phyloP scores from a whole-genome alignment of 1,139 yeast species.

The Hyphopichia wangnamkhiaoensis region DNA sequence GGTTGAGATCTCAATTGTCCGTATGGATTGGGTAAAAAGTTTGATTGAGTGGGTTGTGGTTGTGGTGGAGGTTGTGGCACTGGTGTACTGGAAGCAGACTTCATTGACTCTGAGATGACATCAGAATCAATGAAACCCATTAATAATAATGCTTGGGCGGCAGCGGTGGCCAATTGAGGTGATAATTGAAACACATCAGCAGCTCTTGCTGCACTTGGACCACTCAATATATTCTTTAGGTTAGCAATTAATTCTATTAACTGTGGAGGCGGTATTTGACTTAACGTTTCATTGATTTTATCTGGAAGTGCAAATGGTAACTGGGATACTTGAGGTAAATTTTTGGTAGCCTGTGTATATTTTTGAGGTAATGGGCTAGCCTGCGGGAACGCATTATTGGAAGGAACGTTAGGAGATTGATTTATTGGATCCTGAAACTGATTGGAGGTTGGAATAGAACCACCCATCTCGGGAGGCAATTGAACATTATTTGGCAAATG shows the following conservation, averaged over 20 bases:
- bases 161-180: constrained; percentile 61
- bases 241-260: constrained; percentile 67
- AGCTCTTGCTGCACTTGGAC: constrained; percentile 53
- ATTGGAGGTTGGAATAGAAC: constrained; percentile 9
- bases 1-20: constrained; percentile 8
- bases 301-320: constrained; percentile 49
- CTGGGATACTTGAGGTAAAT: constrained; percentile 48
- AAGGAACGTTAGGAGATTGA: constrained; percentile 5
- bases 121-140: constrained; percentile 75
- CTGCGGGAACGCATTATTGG: constrained; percentile 6
- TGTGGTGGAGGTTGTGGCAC: constrained; percentile 13
- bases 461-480: constrained; percentile 49
- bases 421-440: constrained; percentile 11
- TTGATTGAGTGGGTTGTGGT: constrained; percentile 8
- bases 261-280: constrained; percentile 68
- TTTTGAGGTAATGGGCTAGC: constrained; percentile 40
- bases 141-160: constrained; percentile 70
- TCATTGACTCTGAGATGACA: constrained; percentile 54
- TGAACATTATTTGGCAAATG: constrained; percentile 55
- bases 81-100: constrained; percentile 29
- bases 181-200: constrained; percentile 54
- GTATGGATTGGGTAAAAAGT: constrained; percentile 5
- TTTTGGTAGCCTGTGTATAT: constrained; percentile 50
- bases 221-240: constrained; percentile 52
- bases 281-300: constrained; percentile 54